A percentile compares a stretch with the other conserved stretches of the same genome.
phyloP scores from a whole-genome alignment of 2,329 filamentous ascomycete species.

The Colletotrichum brevisporum region DNA sequence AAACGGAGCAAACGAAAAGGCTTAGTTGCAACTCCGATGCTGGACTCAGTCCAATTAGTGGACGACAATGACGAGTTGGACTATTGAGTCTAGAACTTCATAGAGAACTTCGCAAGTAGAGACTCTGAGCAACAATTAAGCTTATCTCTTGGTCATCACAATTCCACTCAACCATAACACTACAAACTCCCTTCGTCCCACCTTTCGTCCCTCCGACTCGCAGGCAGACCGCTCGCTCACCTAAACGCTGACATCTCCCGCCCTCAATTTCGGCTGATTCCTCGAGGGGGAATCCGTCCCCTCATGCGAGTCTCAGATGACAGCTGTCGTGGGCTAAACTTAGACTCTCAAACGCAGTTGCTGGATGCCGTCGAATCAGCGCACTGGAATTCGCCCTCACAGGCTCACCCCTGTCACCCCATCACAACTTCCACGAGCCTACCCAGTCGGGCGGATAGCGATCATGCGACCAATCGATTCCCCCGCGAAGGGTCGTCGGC shows the following conservation, averaged over 20 bases:
- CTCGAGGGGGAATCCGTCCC: not conserved
- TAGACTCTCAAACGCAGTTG: constrained; percentile 35
- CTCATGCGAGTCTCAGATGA: constrained; percentile 32
- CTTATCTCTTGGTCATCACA: not conserved
- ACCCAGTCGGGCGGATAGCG: not conserved
- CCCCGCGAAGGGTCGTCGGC: constrained; percentile 8
- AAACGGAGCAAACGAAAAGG: not conserved
- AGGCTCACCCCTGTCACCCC: not conserved
- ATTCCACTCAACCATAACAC: not conserved
- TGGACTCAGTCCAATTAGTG: no score
- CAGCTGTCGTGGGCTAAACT: constrained; percentile 35
- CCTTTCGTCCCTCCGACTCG: not conserved
- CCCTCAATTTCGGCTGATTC: constrained; percentile 14
- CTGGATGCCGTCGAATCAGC: constrained; percentile 12
- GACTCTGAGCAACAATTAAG: not conserved
- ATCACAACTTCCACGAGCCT: not conserved
- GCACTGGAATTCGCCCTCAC: not conserved
- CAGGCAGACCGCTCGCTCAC: not conserved
- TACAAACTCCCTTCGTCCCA: not conserved
- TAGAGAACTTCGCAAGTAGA: no score
- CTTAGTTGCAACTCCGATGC: not conserved
- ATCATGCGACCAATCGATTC: constrained; percentile 18
- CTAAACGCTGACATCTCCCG: not conserved
- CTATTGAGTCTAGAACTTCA: no score
- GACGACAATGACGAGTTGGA: no score